Evolutionary conservation across 768 basidiomycete genomes (phyloP), one percentile per base, ranked within the genome.

Genomic region (Pleurotus citrinopileatus): DNA sequence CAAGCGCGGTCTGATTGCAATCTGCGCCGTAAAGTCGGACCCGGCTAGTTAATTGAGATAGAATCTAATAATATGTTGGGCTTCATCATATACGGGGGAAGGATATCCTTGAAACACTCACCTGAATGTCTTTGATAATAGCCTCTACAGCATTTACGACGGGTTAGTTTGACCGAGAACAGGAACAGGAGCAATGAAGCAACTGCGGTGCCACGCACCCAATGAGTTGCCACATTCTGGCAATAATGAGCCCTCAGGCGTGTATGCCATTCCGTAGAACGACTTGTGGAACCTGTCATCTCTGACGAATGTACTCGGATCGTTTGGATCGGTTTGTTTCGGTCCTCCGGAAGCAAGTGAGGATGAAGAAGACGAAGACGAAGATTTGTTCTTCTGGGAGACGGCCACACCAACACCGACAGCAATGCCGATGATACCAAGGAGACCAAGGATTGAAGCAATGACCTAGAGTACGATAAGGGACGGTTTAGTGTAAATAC

Each of bases 201-300:
- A 1, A 20, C n/a, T n/a, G 46, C n/a, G 17, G 28, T 9, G n/a
- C n/a, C n/a, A 71, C 74, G 34, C 34, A 77, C 76, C 59, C 23
- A 81, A 64, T 5, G 65, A 67, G 52, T 78, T 86, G 8, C 85
- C 86, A 59, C 91, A 93, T 28, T 79, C 64, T 0, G 91, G 91
- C 20, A 85, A 66, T 59, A 86, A 82, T n/a, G 86, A 83, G 36
- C 84, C 84, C 17, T 73, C 70, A 7, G 94, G 93, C 1, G 91
- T 93, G 67, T 96, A 96, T 0, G 94, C 94, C 20, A 96, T 63
- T 3, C 89, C 94, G 65, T 86, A 96, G 71, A 97, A 91, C 0
- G 83, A 77, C 59, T 89, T 82, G 57, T 85, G 77, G 46, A 96
- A 70, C 26, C 77, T 76, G 2, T 80, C 48, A 66, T 95, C 80